Evolutionary conservation across 1,139 yeast species (phyloP), one percentile per base, ranked within the genome.

Genomic region (Candida pseudoviswanathii): DNA sequence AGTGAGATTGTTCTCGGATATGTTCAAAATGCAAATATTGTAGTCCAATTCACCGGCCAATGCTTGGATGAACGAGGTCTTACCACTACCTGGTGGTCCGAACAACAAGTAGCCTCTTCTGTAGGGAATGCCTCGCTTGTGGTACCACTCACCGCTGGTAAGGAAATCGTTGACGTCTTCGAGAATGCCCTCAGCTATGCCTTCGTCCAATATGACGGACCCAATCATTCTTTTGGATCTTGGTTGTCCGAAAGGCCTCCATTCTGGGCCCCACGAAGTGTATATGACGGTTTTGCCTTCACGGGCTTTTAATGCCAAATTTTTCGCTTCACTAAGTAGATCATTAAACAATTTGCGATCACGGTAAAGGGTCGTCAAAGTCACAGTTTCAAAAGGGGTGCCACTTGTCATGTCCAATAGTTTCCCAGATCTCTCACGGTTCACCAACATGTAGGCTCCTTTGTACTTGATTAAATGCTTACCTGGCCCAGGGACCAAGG

Each of bases 61-160:
- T 0, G 99, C 97, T 65, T 94, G 98, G 53, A 95, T 94, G 56
- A 90, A 89, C 58, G 96, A 88, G 1, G 98, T 90, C 64, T 94
- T 94, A 49, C 99, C 99, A 57, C 95, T 85, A 0, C 99, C 99
- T 0, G 99, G 99, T 0, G 99, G 99, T 0, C 99, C 99, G 67
- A 89, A 92, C 33, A 94, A 71, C 46, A 94, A 75, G 64, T 94
- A 94, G 0, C 99, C 99, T 60, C 99, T 78, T 66, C 99, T 81
- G 63, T 94, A 94, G 1, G 99, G 99, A 52, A 95, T 94, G 11
- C 99, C 99, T 55, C 99, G 75, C 54, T 89, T 89, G 57, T 89
- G 89, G 65, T 94, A 95, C 99, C 99, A 94, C 51, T 82, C 78
- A 1, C 97, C 95, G 56, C 90, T 84, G 21, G 64, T 60, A 62